phyloP scores from a whole-genome alignment of 2,329 filamentous ascomycete species.

The Podosphaera aphanis region DNA sequence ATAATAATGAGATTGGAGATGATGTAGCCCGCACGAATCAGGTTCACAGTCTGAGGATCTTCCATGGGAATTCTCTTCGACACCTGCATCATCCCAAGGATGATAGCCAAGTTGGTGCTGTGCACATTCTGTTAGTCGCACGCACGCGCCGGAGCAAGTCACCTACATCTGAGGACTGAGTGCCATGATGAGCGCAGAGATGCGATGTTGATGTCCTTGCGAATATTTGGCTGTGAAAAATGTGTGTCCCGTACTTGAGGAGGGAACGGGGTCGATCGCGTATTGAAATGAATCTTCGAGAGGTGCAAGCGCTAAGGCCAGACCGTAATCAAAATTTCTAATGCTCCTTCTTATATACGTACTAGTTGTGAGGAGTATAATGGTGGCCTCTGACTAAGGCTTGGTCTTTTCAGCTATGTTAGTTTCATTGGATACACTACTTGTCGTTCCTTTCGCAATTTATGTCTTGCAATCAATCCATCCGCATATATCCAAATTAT shows the following conservation, averaged over 20 bases:
- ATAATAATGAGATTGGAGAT: conserved; percentile 61
- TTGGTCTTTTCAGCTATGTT: not conserved
- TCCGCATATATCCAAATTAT: not conserved
- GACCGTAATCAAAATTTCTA: not conserved
- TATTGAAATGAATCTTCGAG: not conserved
- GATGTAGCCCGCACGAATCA: conserved; percentile 36
- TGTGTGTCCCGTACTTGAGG: not conserved
- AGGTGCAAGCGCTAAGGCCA: not conserved
- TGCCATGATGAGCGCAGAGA: not conserved
- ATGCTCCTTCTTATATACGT: not conserved
- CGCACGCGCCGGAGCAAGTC: not conserved
- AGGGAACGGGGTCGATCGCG: not conserved
- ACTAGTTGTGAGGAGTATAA: not conserved
- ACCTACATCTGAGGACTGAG: conserved; percentile 33
- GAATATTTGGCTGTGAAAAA: not conserved
- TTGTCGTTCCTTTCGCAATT: not conserved
- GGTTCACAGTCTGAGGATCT: conserved; percentile 44
- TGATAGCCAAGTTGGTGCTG: conserved; percentile 83
- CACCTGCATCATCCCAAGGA: conserved; percentile 92
- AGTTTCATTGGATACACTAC: not conserved
- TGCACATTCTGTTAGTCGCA: conserved; percentile 9
- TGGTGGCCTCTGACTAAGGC: not conserved
- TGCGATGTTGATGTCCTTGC: not conserved
- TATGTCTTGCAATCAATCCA: not conserved
- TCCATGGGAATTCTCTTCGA: conserved; percentile 89